A percentile compares a stretch with the other conserved stretches of the same genome.
Evolutionary conservation across 2,329 filamentous ascomycete species (phyloP).

Genomic region (Epichloe hybrida): DNA sequence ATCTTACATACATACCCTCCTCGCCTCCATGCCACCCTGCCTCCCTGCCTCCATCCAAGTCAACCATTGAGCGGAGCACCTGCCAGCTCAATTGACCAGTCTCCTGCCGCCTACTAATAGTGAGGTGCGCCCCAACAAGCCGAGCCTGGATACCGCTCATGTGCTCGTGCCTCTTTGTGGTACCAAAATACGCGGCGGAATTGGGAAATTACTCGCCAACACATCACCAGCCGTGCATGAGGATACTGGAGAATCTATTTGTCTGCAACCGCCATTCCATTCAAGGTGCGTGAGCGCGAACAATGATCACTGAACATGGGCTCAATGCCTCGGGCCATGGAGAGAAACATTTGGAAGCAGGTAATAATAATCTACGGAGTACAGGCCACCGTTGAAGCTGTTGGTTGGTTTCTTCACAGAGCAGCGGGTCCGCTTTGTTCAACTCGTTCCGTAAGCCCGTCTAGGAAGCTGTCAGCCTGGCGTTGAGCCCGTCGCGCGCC

Average conservation of each 20-base stretch:
- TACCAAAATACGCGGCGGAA: background rate
- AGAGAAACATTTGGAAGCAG: background rate
- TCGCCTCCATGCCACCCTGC: too few species aligned
- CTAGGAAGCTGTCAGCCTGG: constrained; percentile 60
- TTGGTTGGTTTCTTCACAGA: background rate
- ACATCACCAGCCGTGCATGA: background rate
- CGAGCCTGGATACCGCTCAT: background rate
- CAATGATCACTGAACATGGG: background rate
- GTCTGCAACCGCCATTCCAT: background rate
- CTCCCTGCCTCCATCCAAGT: background rate
- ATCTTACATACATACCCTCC: background rate
- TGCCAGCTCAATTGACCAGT: constrained; percentile 1
- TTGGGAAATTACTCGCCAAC: constrained; percentile 3
- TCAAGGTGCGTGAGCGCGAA: background rate
- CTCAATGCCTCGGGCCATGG: background rate
- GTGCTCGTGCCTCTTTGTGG: background rate
- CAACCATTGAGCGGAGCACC: background rate
- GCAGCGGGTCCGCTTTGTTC: background rate
- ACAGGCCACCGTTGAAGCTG: background rate
- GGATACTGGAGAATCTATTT: background rate
- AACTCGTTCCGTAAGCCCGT: constrained; percentile 29
- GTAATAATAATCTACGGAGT: background rate
- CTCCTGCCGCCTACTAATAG: too few species aligned
- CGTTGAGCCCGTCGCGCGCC: constrained; percentile 48
- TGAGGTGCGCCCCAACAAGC: background rate